Evolutionary conservation across 2,329 filamentous ascomycete genomes (phyloP).

Genomic region (Penicillium oxalicum): DNA sequence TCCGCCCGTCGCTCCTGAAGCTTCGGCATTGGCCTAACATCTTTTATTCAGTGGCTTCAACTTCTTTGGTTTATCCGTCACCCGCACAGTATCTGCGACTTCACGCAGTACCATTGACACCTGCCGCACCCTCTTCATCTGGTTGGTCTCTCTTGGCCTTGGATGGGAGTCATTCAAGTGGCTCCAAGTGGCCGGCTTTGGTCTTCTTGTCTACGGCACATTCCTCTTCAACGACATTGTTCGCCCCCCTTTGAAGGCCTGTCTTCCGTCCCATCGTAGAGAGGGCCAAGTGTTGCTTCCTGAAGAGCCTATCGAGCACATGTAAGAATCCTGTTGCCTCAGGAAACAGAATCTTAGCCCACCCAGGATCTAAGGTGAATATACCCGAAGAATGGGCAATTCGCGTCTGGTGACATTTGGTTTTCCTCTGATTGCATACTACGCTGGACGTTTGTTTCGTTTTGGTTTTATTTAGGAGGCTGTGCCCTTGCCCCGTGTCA

Average conservation of each 20-base stretch:
- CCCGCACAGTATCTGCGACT: slow-evolving; percentile 80
- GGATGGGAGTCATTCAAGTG: slow-evolving; percentile 98
- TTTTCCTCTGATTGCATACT: too few species aligned
- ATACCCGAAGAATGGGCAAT: too few species aligned
- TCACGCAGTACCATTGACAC: slow-evolving; percentile 95
- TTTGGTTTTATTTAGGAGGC: too few species aligned
- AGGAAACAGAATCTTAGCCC: too few species aligned
- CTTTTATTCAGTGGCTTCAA: slow-evolving; percentile 71
- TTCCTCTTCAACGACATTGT: slow-evolving; percentile 95
- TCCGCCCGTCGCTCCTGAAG: too few species aligned
- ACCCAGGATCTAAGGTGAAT: too few species aligned
- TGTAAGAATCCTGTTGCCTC: slow-evolving; percentile 18
- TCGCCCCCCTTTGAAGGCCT: slow-evolving; percentile 68
- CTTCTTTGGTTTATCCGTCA: slow-evolving; percentile 95
- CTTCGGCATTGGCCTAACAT: neutral
- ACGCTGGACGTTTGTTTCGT: too few species aligned
- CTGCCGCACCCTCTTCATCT: slow-evolving; percentile 95
- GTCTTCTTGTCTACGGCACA: slow-evolving; percentile 86
- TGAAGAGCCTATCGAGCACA: slow-evolving; percentile 78
- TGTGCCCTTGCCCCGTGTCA: too few species aligned
- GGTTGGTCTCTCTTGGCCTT: slow-evolving; percentile 85
- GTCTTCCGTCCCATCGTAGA: slow-evolving; percentile 50
- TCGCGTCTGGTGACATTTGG: too few species aligned
- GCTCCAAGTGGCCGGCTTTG: slow-evolving; percentile 87
- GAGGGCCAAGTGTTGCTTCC: slow-evolving; percentile 58